Base-by-base conservation (phyloP, 2,329 filamentous ascomycete genomes). In the Colletotrichum caudatum region DNA sequence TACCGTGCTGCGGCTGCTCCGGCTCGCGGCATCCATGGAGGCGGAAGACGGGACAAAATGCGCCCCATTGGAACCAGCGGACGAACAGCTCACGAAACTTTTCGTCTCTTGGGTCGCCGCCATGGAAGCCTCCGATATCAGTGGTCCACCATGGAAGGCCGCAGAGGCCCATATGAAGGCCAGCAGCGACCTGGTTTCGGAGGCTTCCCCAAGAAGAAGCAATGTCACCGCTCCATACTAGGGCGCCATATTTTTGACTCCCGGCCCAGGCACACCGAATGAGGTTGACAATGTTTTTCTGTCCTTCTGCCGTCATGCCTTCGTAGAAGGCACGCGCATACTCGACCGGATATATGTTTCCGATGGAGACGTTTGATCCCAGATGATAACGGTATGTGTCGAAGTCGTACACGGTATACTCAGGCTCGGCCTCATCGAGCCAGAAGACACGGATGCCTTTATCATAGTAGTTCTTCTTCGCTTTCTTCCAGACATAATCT, bases 71-170 rank as follows among this genome's bases (percentile, higher is more conserved):
- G 78, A 92, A 92, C 91, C 90, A 92, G 2, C 91, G 81, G 1
- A 89, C 86, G 69, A 92, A 89, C 0, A 92, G 80, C 76, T 92
- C 90, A 9, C 89, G 83, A 78, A 92, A 92, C 0, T 75, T 81
- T 1, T 81, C 79, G 58, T 90, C 85, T 1, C 82, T 78, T 0
- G 89, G 88, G 71, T 90, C 84, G 0, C 90, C 90, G 6, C 90
- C 90, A 75, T 92, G 90, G 76, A 93, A 92, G 0, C 91, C 91
- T 1, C 91, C 90, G 64, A 92, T 92, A 74, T 92, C 90, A 0
- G 90, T 92, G 0, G 90, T 92, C 89, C 89, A 92, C 90, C 90
- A 92, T 0, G 89, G 86, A 12, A 92, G 84, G 0, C 90, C 90
- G 0, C 89, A 83, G 5, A 92, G 80, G 0, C 89, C 90, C 87